Evolutionary conservation across 805 yeast genomes (phyloP), one percentile per base, ranked within the genome.

Genomic region (Wickerhamomyces hampshirensis): DNA sequence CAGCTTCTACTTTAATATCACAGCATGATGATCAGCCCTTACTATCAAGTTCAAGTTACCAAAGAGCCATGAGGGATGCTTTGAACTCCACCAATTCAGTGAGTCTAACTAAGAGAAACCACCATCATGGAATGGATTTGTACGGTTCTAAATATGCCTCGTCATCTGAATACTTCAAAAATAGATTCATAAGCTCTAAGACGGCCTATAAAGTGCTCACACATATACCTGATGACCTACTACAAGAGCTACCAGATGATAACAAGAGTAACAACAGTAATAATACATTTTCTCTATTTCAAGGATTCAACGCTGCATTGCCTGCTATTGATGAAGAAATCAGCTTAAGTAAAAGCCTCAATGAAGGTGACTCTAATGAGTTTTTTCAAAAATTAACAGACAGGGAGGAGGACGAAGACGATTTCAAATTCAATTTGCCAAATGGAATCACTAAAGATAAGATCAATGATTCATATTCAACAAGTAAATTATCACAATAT

Each of bases 281-380:
- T 11, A 48, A 56, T 6, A 71, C 54, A 8, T 75, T 73, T 44
- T 75, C 87, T 3, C 58, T 83, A 16, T 80, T 72, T 49, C 89
- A 82, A 56, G 88, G 89, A 2, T 80, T 83, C 51, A 67, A 68
- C 48, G 84, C 86, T 4, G 63, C 74, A 1, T 53, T 70, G 24
- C 77, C 77, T 1, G 71, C 71, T 13, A 59, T 72, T n/a, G 63
- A 72, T 42, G 73, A 68, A 40, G 65, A 64, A 28, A 55, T 68
- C 12, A 51, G 60, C 42, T 30, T 48, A 40, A 44, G 46, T 36
- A 41, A 53, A 39, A 44, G 49, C 45, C 33, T 59, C 50, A 35
- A 38, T 18, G 14, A 46, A 14, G 46, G 52, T 23, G 24, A 11
- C 11, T 8, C 24, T 21, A 31, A 40, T 33, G 38, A 50, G 28